phyloP scores from a whole-genome alignment of 1,284 basidiomycete genomes.

The Taiwanofungus camphoratus region DNA sequence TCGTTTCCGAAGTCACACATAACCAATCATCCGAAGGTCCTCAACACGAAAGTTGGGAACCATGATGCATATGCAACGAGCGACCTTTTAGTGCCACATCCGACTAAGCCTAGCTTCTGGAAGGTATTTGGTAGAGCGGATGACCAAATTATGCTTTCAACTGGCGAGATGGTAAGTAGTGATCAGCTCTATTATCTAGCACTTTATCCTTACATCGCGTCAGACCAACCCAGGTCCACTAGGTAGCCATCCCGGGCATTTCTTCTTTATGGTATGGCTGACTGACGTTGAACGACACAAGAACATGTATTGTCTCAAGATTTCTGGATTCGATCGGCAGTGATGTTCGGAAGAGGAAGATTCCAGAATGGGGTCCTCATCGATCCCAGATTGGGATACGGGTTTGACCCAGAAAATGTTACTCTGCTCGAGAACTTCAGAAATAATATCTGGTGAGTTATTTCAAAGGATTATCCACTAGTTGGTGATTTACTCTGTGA shows the following conservation, averaged over 20 bases:
- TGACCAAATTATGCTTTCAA: no score
- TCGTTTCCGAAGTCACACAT: no score
- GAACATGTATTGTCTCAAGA: slow-evolving; percentile 35
- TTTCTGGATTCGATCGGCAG: slow-evolving; percentile 26
- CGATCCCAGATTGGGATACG: slow-evolving; percentile 30
- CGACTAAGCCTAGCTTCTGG: slow-evolving; percentile 37
- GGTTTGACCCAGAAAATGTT: slow-evolving; percentile 28
- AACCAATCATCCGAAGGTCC: no score
- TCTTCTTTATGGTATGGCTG: no score
- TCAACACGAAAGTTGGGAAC: slow-evolving; percentile 28
- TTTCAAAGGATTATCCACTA: not conserved
- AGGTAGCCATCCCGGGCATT: no score
- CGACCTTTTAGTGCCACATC: slow-evolving; percentile 41
- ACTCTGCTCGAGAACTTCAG: slow-evolving; percentile 26
- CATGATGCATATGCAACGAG: slow-evolving; percentile 31
- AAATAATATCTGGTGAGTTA: slow-evolving; percentile 29
- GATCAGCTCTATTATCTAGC: not conserved
- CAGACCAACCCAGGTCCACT: slow-evolving; percentile 29
- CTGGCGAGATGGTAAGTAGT: slow-evolving; percentile 41
- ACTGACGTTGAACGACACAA: no score
- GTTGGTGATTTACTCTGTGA: not conserved
- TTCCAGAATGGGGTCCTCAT: slow-evolving; percentile 39
- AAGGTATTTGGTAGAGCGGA: slow-evolving; percentile 39
- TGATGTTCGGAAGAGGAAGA: slow-evolving; percentile 37
- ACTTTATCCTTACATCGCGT: not conserved